Evolutionary conservation across 169 alveolate species (phyloP), one percentile per base, ranked within the genome.

Genomic region (Eimeria acervulina): DNA sequence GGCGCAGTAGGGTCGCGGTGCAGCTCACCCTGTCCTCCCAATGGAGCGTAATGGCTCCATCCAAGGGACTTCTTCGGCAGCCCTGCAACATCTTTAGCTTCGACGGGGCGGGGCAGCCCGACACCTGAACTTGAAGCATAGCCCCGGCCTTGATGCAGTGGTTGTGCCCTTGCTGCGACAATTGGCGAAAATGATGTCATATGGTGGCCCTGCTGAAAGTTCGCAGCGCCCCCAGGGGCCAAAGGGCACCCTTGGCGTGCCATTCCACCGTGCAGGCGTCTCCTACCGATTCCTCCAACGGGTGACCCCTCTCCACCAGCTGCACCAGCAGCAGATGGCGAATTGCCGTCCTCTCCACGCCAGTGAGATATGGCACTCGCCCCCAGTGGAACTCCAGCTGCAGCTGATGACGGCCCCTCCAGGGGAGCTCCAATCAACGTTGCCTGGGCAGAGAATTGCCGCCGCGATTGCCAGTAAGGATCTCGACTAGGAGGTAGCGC

Each of bases 401-500:
- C 63, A 59, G 93, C 63, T 17, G 93, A 19, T n/a, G 93, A 59
- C 38, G 59, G 52, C 59, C 93, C 93, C 61, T 85, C 93, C 61
- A 85, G 6, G 61, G 93, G 66, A 19, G 80, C 81, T 72, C 93
- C 93, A 33, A 85, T n/a, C 93, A 85, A 85, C 63, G 93, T 36
- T 8, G 81, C 61, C 93, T 33, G 93, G 74, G 81, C 23, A 5
- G 93, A 13, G 81, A 85, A 85, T 33, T 36, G 81, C 61, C 80
- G 61, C 38, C 81, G 15, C 66, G 52, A 33, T 26, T 85, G 93
- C 93, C 93, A 85, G 61, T 36, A 85, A 6, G 93, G 93, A 81
- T 85, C 93, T 61, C 93, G n/a, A 47, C 93, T 85, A 36, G 93
- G 93, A 13, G 93, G 93, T 4, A 85, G 93, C 26, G 74, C 68